phyloP scores from a whole-genome alignment of 345 rosid genomes.

The Melaleuca alternifolia region DNA sequence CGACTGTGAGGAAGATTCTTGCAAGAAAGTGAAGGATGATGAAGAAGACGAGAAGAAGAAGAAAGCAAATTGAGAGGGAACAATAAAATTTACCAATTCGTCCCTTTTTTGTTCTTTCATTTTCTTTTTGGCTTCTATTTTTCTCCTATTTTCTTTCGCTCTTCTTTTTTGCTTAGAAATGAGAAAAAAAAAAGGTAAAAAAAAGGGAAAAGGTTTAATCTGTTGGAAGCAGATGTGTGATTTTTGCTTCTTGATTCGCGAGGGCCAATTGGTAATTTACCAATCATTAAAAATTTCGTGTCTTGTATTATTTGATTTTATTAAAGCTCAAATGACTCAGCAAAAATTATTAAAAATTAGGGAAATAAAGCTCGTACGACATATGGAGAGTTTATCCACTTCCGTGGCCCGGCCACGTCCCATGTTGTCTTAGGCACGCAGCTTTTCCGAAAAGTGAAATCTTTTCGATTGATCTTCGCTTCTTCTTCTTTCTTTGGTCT shows the following conservation, averaged over 20 bases:
- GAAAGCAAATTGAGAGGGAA: not conserved
- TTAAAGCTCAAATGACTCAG: not conserved
- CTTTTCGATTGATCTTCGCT: not conserved
- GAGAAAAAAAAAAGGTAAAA: not conserved
- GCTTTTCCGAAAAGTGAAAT: not conserved
- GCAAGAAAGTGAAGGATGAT: slow-evolving; percentile 22
- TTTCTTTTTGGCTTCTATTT: not conserved
- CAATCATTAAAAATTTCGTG: not conserved
- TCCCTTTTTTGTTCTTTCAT: not conserved
- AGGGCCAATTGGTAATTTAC: not conserved
- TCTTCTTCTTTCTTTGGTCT: no score
- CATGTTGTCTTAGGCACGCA: not conserved
- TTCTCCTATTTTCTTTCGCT: no score
- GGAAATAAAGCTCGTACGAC: not conserved
- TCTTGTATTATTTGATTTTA: not conserved
- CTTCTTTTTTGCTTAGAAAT: not conserved
- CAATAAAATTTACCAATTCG: not conserved
- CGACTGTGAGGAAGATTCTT: slow-evolving; percentile 12
- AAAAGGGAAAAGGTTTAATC: not conserved
- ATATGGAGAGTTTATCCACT: not conserved
- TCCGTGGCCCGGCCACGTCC: not conserved
- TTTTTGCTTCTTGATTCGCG: not conserved
- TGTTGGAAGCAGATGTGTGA: no score
- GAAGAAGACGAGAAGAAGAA: not conserved
- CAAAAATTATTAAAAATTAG: not conserved